A percentile compares a stretch with the other conserved stretches of the same genome.
Evolutionary conservation across 129 eudicot genomes (phyloP).

Genomic region (Dittrichia graveolens): DNA sequence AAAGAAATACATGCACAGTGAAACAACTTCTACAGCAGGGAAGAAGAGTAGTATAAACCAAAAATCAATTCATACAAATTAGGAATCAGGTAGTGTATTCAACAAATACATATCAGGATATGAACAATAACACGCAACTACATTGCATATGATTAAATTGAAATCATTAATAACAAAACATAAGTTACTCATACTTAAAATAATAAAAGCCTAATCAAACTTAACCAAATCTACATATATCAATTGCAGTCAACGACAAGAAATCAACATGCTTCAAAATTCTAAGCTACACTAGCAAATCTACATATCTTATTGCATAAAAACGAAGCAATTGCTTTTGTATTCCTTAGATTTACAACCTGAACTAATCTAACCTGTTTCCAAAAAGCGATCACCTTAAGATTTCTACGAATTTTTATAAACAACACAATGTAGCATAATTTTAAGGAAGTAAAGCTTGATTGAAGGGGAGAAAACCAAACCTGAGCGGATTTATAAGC

Average conservation of each 20-base stretch:
- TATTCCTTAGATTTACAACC: not conserved
- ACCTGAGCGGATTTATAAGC: slow-evolving; percentile 91
- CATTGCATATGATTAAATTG: not conserved
- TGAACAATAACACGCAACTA: not conserved
- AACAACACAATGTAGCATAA: not conserved
- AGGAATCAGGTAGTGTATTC: not conserved
- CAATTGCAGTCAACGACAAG: not conserved
- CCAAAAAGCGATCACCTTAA: not conserved
- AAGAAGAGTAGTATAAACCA: not conserved
- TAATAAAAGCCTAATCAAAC: slow-evolving; percentile 3
- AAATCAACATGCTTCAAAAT: not conserved
- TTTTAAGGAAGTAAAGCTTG: not conserved
- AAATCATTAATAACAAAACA: not conserved
- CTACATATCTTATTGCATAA: not conserved
- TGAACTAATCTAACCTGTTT: slow-evolving; percentile 17
- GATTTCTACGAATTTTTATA: not conserved
- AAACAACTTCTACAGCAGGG: not conserved
- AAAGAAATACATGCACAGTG: not conserved
- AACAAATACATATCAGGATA: slow-evolving; percentile 1
- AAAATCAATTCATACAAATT: not conserved
- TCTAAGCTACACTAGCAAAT: slow-evolving; percentile 4
- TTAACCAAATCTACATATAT: not conserved
- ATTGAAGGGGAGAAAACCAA: not conserved
- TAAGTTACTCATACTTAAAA: not conserved
- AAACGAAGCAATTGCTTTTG: not conserved